Percentiles rank a stretch among this genome's conserved stretches.
phyloP scores from a whole-genome alignment of 148 eudicot genomes.

The Vaccinium macrocarpon region DNA sequence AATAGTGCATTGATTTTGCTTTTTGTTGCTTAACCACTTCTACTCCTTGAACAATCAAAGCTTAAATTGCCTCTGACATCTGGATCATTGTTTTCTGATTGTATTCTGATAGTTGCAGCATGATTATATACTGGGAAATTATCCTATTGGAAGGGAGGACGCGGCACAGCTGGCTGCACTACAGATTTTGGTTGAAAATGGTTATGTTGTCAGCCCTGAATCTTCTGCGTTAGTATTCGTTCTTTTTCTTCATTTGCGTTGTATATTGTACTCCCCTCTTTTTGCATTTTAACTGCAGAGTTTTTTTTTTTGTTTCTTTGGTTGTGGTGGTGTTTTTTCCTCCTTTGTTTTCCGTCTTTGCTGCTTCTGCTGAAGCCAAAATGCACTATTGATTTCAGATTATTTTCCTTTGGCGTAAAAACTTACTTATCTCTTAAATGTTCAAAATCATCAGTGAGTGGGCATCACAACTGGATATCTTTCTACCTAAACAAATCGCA shows the following conservation, averaged over 20 bases:
- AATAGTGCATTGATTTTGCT: slow-evolving; percentile 1
- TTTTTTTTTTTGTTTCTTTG: neutral
- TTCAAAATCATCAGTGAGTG: slow-evolving; percentile 58
- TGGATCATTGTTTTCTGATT: slow-evolving; percentile 2
- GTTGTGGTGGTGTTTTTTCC: neutral
- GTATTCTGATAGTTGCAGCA: slow-evolving; percentile 67
- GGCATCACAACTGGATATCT: slow-evolving; percentile 83
- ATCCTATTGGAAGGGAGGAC: slow-evolving; percentile 97
- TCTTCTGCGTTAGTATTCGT: slow-evolving; percentile 73
- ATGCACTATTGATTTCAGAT: neutral
- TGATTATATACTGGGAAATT: slow-evolving; percentile 92
- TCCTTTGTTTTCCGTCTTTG: neutral
- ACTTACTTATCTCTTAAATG: neutral
- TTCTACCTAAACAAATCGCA: slow-evolving; percentile 87
- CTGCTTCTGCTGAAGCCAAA: slow-evolving; percentile 1
- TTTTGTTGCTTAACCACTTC: neutral
- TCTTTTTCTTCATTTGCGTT: neutral
- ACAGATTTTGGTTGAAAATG: slow-evolving; percentile 91
- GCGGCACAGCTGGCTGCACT: slow-evolving; percentile 88
- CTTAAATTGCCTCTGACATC: slow-evolving; percentile 8
- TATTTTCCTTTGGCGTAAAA: neutral
- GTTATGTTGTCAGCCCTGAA: slow-evolving; percentile 72
- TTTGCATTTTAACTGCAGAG: neutral
- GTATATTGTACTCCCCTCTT: neutral
- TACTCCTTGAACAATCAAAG: neutral